These are phyloP conservation scores for Rosa rugosa DNA, from an alignment of 306 rosid species.

Conservation along the genomic window DNA sequence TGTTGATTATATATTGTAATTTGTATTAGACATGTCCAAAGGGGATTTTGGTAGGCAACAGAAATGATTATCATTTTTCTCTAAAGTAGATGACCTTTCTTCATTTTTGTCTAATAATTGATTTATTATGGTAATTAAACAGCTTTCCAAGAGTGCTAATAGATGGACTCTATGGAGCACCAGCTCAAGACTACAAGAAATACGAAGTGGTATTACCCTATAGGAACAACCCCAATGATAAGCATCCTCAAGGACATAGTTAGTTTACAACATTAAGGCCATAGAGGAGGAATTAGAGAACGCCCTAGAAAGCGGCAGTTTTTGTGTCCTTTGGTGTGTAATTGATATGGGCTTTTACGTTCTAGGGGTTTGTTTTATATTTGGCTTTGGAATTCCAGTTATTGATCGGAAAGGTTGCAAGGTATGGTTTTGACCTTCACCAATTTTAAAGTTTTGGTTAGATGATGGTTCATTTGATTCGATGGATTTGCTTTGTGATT, in stretches of 20 bases:
- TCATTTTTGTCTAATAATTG: neutral
- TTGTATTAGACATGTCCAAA: neutral
- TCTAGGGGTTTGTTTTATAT: too few species aligned
- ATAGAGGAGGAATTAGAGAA: constrained; percentile 42
- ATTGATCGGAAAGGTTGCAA: too few species aligned
- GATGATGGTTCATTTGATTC: too few species aligned
- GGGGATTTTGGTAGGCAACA: neutral
- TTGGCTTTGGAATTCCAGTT: too few species aligned
- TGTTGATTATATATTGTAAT: neutral
- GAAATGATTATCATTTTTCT: neutral
- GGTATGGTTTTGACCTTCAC: too few species aligned
- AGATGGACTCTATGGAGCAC: constrained; percentile 76
- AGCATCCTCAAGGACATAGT: constrained; percentile 66
- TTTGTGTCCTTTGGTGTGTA: too few species aligned
- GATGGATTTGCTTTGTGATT: too few species aligned
- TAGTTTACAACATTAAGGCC: constrained; percentile 44
- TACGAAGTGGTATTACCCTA: constrained; percentile 64
- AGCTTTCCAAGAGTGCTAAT: constrained; percentile 49
- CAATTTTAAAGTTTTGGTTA: too few species aligned
- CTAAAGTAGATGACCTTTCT: neutral
- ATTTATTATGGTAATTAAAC: constrained; percentile 13
- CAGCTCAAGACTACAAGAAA: constrained; percentile 68
- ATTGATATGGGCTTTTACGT: too few species aligned
- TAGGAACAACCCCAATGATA: constrained; percentile 74
- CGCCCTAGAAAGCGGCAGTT: constrained; percentile 3